phyloP scores from a whole-genome alignment of 257 asterid genomes.

The Ocimum tenuiflorum region DNA sequence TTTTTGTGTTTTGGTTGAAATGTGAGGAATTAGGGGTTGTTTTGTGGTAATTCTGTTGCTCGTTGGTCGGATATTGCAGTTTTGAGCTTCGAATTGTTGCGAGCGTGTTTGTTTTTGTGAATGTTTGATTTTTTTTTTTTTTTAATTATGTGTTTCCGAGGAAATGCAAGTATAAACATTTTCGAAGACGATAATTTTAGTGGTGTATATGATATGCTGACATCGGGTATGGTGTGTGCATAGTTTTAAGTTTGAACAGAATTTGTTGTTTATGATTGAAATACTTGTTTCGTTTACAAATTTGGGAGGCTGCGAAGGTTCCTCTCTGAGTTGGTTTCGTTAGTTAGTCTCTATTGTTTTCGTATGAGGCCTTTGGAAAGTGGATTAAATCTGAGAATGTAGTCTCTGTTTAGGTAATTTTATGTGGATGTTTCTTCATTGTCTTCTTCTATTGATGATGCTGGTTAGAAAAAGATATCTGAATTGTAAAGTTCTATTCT shows the following conservation, averaged over 20 bases:
- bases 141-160: too few species aligned
- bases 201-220: neutral
- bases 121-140: too few species aligned
- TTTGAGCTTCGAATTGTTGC: too few species aligned
- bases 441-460: too few species aligned
- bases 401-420: neutral
- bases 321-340: slow-evolving; percentile 47
- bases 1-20: too few species aligned
- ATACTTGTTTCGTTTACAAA: neutral
- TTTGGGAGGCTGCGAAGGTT: slow-evolving; percentile 16
- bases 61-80: too few species aligned
- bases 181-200: neutral
- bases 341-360: neutral
- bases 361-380: neutral
- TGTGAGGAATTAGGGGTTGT: too few species aligned
- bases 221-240: too few species aligned
- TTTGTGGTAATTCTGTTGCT: too few species aligned
- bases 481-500: neutral
- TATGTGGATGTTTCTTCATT: too few species aligned
- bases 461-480: neutral
- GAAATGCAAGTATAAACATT: too few species aligned
- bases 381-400: neutral
- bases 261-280: neutral
- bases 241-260: neutral
- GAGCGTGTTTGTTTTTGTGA: too few species aligned